Conservation (phyloP, 805 yeast genomes). For the Saturnispora dispora region DNA sequence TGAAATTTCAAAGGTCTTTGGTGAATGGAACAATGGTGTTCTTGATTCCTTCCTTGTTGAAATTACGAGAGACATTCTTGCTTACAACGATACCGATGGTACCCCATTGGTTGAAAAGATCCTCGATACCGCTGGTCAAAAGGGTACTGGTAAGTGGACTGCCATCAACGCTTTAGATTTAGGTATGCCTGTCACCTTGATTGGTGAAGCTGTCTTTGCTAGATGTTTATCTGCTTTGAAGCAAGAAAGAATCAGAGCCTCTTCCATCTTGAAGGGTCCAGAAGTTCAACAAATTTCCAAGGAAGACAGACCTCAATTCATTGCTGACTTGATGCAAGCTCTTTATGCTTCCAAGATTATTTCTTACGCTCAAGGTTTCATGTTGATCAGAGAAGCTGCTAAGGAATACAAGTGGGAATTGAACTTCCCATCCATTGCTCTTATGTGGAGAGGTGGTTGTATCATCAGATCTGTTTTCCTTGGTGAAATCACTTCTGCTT, state of each 20-base stretch:
- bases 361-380: conserved; percentile 98
- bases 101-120: conserved; percentile 93
- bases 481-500: conserved; percentile 94
- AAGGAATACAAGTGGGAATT: conserved; percentile 93
- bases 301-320: conserved; percentile 72
- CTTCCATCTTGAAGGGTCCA: conserved; percentile 76
- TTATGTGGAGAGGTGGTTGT: conserved; percentile 99
- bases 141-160: conserved; percentile 99
- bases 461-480: conserved; percentile 97
- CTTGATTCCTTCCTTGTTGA: conserved; percentile 94
- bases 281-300: conserved; percentile 48
- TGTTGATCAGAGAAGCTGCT: conserved; percentile 98
- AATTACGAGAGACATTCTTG: conserved; percentile 91
- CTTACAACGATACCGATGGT: conserved; percentile 83
- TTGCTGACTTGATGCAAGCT: conserved; percentile 95
- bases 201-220: conserved; percentile 97
- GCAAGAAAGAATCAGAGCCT: conserved; percentile 82
- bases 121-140: conserved; percentile 95
- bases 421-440: conserved; percentile 96
- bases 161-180: conserved; percentile 95
- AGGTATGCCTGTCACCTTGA: conserved; percentile 96
- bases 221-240: conserved; percentile 93
- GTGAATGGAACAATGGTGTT: conserved; percentile 94
- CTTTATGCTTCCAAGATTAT: conserved; percentile 96
- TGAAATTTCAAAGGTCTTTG: conserved; percentile 89